These are phyloP conservation scores for Teunomyces barrocoloradensis DNA, from an alignment of 805 yeast species.

Conservation along the genomic window DNA sequence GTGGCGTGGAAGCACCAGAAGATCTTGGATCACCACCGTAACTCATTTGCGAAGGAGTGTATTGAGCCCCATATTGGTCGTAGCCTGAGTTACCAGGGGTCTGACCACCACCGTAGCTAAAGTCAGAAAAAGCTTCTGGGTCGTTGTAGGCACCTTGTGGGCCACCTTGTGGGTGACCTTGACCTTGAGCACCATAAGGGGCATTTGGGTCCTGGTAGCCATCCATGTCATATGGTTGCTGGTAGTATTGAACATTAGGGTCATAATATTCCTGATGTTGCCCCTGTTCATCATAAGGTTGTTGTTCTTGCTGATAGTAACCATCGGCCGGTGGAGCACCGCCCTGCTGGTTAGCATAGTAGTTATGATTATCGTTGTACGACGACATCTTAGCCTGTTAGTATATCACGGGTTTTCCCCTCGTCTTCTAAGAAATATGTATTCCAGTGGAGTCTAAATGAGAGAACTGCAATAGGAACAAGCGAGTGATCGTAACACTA, in stretches of 20 bases:
- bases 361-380: slow-evolving; percentile 54
- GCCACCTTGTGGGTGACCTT: slow-evolving; percentile 18
- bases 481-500: slow-evolving; percentile 1
- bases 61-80: slow-evolving; percentile 66
- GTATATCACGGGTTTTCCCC: slow-evolving; percentile 10
- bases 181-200: slow-evolving; percentile 18
- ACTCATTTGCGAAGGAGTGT: slow-evolving; percentile 84
- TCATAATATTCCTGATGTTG: slow-evolving; percentile 49
- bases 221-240: slow-evolving; percentile 49
- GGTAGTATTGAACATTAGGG: slow-evolving; percentile 45
- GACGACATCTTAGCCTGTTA: slow-evolving; percentile 52
- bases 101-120: slow-evolving; percentile 54
- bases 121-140: slow-evolving; percentile 66
- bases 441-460: slow-evolving; percentile 6
- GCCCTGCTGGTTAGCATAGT: slow-evolving; percentile 30
- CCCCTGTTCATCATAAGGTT: slow-evolving; percentile 37
- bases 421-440: background rate
- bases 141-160: slow-evolving; percentile 36
- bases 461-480: slow-evolving; percentile 3
- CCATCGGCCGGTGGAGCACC: slow-evolving; percentile 24
- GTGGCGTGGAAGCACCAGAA: slow-evolving; percentile 93
- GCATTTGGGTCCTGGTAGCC: slow-evolving; percentile 42
- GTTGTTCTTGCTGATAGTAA: slow-evolving; percentile 40
- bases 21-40: slow-evolving; percentile 80
- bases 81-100: slow-evolving; percentile 62